Conservation (phyloP, 1,284 basidiomycete species). For the Schizopora paradoxa region DNA sequence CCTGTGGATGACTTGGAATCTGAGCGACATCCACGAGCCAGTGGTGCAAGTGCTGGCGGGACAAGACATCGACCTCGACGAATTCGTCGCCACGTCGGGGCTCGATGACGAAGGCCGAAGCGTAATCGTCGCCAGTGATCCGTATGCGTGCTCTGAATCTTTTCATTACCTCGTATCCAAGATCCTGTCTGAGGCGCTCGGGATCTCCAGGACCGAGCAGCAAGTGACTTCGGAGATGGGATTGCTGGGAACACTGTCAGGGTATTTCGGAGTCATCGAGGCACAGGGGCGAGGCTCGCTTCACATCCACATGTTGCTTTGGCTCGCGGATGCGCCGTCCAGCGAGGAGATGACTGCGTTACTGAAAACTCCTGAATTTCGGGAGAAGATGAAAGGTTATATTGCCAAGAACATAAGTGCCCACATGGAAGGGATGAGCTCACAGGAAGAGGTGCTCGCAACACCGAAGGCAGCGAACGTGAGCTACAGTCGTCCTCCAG, state of each 20-base stretch:
- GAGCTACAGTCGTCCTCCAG: slow-evolving; percentile 21
- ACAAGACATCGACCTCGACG: slow-evolving; percentile 33
- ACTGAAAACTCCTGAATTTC: slow-evolving; percentile 26
- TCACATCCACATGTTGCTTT: slow-evolving; percentile 28
- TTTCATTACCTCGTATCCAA: slow-evolving; percentile 15
- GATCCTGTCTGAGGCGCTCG: slow-evolving; percentile 14
- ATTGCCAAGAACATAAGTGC: slow-evolving; percentile 29
- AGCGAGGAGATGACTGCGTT: slow-evolving; percentile 23
- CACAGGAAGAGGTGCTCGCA: slow-evolving; percentile 9
- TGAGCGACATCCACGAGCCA: slow-evolving; percentile 27
- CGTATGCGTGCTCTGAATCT: slow-evolving; percentile 19
- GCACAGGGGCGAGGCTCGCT: slow-evolving; percentile 27
- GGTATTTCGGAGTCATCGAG: slow-evolving; percentile 29
- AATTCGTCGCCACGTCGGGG: slow-evolving; percentile 25
- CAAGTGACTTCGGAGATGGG: slow-evolving; percentile 21
- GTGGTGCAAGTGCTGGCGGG: slow-evolving; percentile 36
- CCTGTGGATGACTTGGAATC: slow-evolving; percentile 29
- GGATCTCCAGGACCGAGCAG: slow-evolving; percentile 14
- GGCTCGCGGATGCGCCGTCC: slow-evolving; percentile 27
- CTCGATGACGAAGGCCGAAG: slow-evolving; percentile 26
- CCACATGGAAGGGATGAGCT: slow-evolving; percentile 21
- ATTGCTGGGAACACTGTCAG: slow-evolving; percentile 22
- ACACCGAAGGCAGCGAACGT: slow-evolving; percentile 22
- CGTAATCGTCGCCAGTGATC: slow-evolving; percentile 16
- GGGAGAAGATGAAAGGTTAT: slow-evolving; percentile 22